Conservation (phyloP, 352 stramenopile genomes). For the Detonula confervacea region DNA sequence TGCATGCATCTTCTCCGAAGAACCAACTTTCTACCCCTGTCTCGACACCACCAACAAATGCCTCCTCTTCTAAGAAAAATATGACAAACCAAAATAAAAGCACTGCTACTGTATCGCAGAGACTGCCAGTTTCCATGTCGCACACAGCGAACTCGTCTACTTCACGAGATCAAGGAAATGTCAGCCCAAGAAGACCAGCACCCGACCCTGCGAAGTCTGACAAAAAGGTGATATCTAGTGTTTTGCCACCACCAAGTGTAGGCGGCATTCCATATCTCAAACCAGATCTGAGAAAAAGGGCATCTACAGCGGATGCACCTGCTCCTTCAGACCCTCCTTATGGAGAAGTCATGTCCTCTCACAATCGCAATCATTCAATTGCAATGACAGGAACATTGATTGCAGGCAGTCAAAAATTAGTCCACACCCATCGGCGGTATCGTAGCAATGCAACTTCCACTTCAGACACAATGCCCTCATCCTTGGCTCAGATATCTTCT, state of each 20-base stretch:
- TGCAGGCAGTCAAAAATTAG: background rate
- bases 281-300: background rate
- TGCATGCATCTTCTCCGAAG: conserved; percentile 20
- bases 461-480: conserved; percentile 5
- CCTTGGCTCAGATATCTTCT: too few species aligned
- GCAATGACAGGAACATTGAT: background rate
- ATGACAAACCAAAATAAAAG: background rate
- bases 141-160: conserved; percentile 6
- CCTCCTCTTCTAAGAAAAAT: background rate
- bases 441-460: conserved; percentile 10
- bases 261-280: too few species aligned
- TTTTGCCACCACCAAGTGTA: background rate
- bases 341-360: conserved; percentile 4
- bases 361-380: conserved; percentile 41
- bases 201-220: background rate
- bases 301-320: conserved; percentile 6
- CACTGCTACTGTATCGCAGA: conserved; percentile 3
- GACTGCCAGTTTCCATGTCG: background rate
- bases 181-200: background rate
- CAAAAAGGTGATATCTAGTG: background rate
- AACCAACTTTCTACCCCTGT: conserved; percentile 23
- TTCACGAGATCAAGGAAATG: background rate
- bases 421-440: conserved; percentile 17
- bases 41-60: conserved; percentile 31
- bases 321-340: background rate